Conservation (phyloP, 2,329 filamentous ascomycete genomes). For the Trichoderma gracile region DNA sequence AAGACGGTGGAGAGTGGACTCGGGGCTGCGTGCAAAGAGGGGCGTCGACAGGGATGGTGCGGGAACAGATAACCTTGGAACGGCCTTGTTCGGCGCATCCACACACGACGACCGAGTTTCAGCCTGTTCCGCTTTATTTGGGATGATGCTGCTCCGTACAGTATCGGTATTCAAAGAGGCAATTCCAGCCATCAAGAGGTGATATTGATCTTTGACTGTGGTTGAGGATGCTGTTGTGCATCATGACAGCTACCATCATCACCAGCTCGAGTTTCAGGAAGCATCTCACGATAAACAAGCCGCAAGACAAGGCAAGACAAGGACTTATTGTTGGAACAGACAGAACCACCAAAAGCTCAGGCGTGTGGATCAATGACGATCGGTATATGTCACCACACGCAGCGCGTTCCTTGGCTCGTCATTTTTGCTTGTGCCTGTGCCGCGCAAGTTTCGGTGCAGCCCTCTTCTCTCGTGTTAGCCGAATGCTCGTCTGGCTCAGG, state of each 20-base stretch:
- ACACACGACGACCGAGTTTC: conserved; percentile 19
- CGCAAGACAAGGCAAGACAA: too few species aligned
- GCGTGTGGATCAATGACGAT: conserved; percentile 21
- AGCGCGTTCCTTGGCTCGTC: not conserved
- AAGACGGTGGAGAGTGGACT: conserved; percentile 18
- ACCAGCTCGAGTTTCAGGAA: too few species aligned
- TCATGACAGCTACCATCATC: too few species aligned
- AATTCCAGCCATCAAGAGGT: too few species aligned
- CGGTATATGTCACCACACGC: conserved; percentile 10
- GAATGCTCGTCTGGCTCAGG: conserved; percentile 1
- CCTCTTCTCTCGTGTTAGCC: conserved; percentile 12
- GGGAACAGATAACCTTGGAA: conserved; percentile 20
- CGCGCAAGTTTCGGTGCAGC: not conserved
- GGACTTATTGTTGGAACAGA: conserved; percentile 2
- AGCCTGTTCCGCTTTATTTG: not conserved
- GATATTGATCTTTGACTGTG: too few species aligned
- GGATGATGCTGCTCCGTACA: not conserved
- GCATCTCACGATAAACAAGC: too few species aligned
- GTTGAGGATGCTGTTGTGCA: too few species aligned
- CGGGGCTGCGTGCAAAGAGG: not conserved
- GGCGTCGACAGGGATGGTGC: conserved; percentile 6
- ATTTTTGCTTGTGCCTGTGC: not conserved
- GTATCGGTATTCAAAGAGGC: not conserved
- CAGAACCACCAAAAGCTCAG: not conserved
- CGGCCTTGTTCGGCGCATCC: conserved; percentile 8